Conservation (phyloP, 1,139 yeast species). For the Zygotorulaspora mrakii region DNA sequence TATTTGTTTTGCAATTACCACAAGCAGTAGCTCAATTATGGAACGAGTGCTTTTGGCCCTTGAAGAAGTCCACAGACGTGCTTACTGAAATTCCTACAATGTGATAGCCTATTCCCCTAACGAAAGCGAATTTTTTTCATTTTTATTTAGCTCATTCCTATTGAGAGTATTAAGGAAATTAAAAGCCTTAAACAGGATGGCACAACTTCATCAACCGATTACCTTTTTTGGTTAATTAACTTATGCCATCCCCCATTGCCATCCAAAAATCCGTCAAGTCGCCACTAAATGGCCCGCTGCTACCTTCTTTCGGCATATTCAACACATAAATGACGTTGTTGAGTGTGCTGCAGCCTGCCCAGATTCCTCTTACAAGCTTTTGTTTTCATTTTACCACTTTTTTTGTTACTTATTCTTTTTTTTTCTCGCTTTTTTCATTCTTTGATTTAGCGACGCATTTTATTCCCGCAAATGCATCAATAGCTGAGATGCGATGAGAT, state of each 20-base stretch:
- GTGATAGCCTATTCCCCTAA: no score
- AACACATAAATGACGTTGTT: no score
- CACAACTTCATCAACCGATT: no score
- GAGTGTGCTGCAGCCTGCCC: no score
- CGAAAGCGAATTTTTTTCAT: slow-evolving; percentile 2
- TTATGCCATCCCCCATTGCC: background rate
- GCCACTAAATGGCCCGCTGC: no score
- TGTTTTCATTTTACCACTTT: slow-evolving; percentile 1
- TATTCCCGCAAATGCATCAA: slow-evolving; percentile 9
- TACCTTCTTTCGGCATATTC: no score
- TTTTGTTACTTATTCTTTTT: background rate
- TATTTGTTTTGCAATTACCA: slow-evolving; percentile 2
- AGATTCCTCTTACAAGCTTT: no score
- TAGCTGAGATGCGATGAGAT: background rate
- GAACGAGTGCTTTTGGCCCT: background rate
- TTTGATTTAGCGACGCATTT: background rate
- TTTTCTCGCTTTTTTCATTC: slow-evolving; percentile 1
- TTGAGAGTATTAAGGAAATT: no score
- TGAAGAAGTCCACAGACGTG: background rate
- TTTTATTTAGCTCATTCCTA: slow-evolving; percentile 4
- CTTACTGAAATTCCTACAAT: no score
- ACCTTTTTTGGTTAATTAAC: slow-evolving; percentile 11
- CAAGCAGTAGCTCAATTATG: background rate
- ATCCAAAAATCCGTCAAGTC: no score
- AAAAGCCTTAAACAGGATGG: no score